phyloP scores from a whole-genome alignment of 1,284 basidiomycete species.

The Fomitopsis betulina region DNA sequence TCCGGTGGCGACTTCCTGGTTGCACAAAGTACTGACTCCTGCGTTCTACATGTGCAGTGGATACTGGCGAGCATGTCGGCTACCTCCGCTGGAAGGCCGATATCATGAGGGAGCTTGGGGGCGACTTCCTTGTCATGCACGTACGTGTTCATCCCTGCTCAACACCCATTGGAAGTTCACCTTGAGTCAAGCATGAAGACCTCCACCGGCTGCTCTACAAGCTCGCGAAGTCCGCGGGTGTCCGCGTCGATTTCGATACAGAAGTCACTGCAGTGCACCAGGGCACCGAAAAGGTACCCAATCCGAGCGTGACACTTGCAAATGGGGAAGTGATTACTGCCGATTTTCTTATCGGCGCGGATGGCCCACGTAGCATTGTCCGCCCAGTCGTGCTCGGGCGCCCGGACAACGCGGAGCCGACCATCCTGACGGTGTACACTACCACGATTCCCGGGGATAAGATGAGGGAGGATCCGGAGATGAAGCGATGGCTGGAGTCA shows the following conservation, averaged over 20 bases:
- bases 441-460: slow-evolving; percentile 14
- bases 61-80: slow-evolving; percentile 41
- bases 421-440: slow-evolving; percentile 17
- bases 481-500: slow-evolving; percentile 11
- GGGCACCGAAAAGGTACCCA: slow-evolving; percentile 20
- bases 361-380: slow-evolving; percentile 31
- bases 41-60: slow-evolving; percentile 27
- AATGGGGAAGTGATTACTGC: slow-evolving; percentile 33
- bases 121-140: slow-evolving; percentile 40
- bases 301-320: slow-evolving; percentile 28
- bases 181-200: slow-evolving; percentile 36
- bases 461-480: slow-evolving; percentile 20
- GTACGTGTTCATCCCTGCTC: slow-evolving; percentile 9
- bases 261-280: slow-evolving; percentile 27
- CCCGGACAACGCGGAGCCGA: slow-evolving; percentile 12
- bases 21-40: background rate
- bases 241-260: slow-evolving; percentile 34
- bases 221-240: slow-evolving; percentile 38
- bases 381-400: slow-evolving; percentile 23
- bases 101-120: slow-evolving; percentile 49
- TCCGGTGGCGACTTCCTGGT: no score
- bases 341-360: slow-evolving; percentile 39
- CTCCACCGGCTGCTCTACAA: slow-evolving; percentile 38
- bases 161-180: background rate
- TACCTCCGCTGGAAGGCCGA: slow-evolving; percentile 46